Evolutionary conservation across 805 yeast genomes (phyloP), one percentile per base, ranked within the genome.

Genomic region (Wickerhamomyces chambardii): DNA sequence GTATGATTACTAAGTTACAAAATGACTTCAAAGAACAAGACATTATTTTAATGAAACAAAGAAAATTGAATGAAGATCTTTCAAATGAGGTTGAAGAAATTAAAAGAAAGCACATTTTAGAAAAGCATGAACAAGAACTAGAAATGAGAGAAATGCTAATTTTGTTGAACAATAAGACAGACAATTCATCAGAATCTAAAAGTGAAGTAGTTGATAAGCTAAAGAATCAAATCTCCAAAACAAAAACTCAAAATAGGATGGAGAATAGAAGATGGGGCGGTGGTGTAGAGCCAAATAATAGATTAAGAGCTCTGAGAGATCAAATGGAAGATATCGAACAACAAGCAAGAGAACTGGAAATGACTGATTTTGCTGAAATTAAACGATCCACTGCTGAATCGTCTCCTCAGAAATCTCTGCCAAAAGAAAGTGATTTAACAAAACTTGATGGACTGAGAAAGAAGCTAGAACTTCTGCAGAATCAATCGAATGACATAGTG

Each of bases 301-400:
- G 90, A 43, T 59, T 87, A 34, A 68, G 92, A 40, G 78, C 75
- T 30, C 64, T 89, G 46, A 67, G 95, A 36, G 84, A 80, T 47
- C 73, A 80, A 51, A 86, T 86, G 95, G 94, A 84, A 39, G 79
- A 75, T 42, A 67, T 89, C 35, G 95, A 84, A 51, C 71, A 73
- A 32, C 84, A 84, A 62, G 96, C 96, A 0, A 64, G 94, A 40
- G 84, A 82, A 48, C 66, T 90, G 39, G 97, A 90, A 53, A 79
- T 76, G 73, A 81, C 84, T 16, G 92, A 86, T 44, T 87, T 85
- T 48, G 79, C 73, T 19, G 84, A 76, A 24, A 42, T 37, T 44
- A 59, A 41, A 43, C 52, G 34, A 39, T 38, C 33, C 22, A 34
- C 11, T 6, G 44, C 47, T 14, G 33, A 46, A 5, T 45, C 50